Base-by-base conservation (phyloP, 805 yeast species). In the Saturnispora dispora region DNA sequence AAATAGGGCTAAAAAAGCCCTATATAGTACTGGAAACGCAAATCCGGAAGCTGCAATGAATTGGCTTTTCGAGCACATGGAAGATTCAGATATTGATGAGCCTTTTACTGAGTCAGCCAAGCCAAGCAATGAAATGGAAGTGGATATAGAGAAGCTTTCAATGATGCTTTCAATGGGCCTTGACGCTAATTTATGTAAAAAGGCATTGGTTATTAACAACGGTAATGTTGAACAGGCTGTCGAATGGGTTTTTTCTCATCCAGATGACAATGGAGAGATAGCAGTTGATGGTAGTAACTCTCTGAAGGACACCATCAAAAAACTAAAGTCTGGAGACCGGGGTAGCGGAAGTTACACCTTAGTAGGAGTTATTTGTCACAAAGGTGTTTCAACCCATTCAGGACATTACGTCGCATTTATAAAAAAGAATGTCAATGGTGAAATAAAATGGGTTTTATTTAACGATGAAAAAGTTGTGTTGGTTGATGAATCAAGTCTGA, bases 371-470 rank as follows among this genome's bases (percentile, higher is more conserved):
- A 73, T 90, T 15, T 88, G 96, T 63, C 97, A 89, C 65, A 90
- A 89, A 64, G 97, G 97, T 7, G 73, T 81, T 2, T 84, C 95
- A 11, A 84, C 88, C 1, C 96, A 90, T 58, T 86, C 96, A 0
- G 96, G 96, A 0, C 97, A 89, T 64, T 89, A 89, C 65, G 96
- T 90, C 40, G 86, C 83, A 1, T 89, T 85, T 60, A 71, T 86
- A 32, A 76, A 72, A 51, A 77, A 78, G 53, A 52, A 66, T 2
- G 59, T 71, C 6, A 69, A 70, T 2, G 75, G 71, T 2, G 63
- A 59, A 48, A 62, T 55, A 11, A 69, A 72, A 49, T 88, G 96
- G 96, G 83, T 84, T 2, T 70, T 89, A 42, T 90, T 81, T 69
- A 89, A 89, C 62, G 97, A 89, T 63, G 97, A 89, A 59, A 88